These are phyloP conservation scores for Pontederia paniculata DNA, from an alignment of 176 grass and related monocot genomes.

Conservation along the genomic window DNA sequence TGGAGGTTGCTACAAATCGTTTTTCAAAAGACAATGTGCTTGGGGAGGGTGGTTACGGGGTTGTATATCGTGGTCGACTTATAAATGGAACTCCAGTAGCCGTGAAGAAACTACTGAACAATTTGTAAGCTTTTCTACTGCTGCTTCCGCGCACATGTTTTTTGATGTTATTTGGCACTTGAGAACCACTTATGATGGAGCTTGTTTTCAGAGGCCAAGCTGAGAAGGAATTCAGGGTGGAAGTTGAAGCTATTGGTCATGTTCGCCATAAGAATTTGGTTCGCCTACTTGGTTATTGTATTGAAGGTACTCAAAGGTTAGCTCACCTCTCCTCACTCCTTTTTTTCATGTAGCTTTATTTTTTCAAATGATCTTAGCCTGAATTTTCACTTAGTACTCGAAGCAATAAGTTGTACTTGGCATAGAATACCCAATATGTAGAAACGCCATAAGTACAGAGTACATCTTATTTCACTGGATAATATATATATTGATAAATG, in stretches of 20 bases:
- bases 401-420: too few relatives aligned
- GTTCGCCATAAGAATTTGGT: slow-evolving; percentile 87
- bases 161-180: neutral
- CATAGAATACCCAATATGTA: too few relatives aligned
- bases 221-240: slow-evolving; percentile 85
- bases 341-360: slow-evolving; percentile 17
- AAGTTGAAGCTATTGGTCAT: slow-evolving; percentile 91
- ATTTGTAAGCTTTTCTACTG: slow-evolving; percentile 31
- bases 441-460: too few relatives aligned
- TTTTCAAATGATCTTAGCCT: neutral
- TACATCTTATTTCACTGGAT: too few relatives aligned
- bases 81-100: slow-evolving; percentile 64
- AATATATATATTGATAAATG: too few relatives aligned
- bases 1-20: slow-evolving; percentile 56
- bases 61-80: slow-evolving; percentile 64
- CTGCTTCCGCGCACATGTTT: too few relatives aligned
- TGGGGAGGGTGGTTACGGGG: slow-evolving; percentile 74
- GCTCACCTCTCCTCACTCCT: slow-evolving; percentile 9
- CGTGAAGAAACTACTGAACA: slow-evolving; percentile 76
- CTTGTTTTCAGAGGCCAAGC: slow-evolving; percentile 53
- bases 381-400: neutral
- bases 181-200: neutral
- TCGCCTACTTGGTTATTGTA: slow-evolving; percentile 64
- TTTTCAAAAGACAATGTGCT: slow-evolving; percentile 71
- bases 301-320: slow-evolving; percentile 84